phyloP scores from a whole-genome alignment of 345 rosid genomes.

The Syzygium aromaticum region DNA sequence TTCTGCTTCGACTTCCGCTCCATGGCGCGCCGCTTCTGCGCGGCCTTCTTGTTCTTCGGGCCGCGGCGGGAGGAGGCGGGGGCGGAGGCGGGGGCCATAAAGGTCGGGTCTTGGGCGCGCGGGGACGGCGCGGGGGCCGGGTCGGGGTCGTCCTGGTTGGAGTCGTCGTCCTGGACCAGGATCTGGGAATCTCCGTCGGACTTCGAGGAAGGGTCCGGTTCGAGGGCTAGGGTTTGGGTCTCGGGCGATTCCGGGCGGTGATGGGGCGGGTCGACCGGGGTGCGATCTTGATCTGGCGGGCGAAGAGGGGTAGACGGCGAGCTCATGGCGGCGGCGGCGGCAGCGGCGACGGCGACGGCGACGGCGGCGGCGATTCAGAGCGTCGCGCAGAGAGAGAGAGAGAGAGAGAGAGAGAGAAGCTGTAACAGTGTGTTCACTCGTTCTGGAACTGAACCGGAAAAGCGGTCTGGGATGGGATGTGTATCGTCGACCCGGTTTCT shows the following conservation, averaged over 20 bases:
- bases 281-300: neutral
- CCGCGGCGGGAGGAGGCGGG: slow-evolving; percentile 16
- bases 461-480: neutral
- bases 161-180: neutral
- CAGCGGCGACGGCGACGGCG: too few relatives aligned
- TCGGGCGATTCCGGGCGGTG: neutral
- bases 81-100: slow-evolving; percentile 5
- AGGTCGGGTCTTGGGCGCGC: neutral
- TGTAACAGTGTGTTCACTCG: neutral
- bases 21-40: slow-evolving; percentile 15
- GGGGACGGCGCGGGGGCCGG: neutral
- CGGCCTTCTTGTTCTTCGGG: slow-evolving; percentile 27
- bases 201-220: neutral
- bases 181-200: neutral
- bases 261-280: neutral
- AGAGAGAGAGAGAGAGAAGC: neutral
- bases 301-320: neutral
- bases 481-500: too few relatives aligned
- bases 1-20: slow-evolving; percentile 37
- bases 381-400: neutral
- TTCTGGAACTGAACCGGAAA: neutral
- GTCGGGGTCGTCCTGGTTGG: neutral
- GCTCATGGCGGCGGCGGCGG: neutral
- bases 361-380: neutral
- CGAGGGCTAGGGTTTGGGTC: slow-evolving; percentile 13